These are phyloP conservation scores for Ambrosiella xylebori DNA, from an alignment of 2,329 filamentous ascomycete species.

Conservation along the genomic window DNA sequence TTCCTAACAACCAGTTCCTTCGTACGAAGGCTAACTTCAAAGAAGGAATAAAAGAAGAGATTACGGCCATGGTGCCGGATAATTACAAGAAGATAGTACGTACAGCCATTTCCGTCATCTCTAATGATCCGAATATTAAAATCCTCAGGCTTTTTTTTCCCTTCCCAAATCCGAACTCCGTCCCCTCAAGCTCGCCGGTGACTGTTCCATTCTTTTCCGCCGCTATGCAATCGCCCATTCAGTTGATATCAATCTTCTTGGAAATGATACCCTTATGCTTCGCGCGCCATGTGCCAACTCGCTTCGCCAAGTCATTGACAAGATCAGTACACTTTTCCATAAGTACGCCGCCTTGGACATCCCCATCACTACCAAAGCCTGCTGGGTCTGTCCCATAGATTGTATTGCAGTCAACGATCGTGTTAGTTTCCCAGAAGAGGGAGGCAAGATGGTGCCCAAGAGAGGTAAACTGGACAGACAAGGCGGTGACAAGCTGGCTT, in stretches of 20 bases:
- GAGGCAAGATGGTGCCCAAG: neutral
- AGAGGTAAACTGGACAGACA: neutral
- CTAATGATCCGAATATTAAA: neutral
- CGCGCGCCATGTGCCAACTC: neutral
- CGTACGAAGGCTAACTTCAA: neutral
- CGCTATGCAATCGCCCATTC: neutral
- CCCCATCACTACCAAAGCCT: neutral
- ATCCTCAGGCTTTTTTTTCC: neutral
- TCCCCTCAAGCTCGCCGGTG: neutral
- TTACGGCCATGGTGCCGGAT: neutral
- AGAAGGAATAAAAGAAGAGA: neutral
- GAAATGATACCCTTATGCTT: neutral
- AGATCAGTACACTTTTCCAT: neutral
- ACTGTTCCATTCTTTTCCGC: neutral
- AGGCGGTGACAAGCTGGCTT: neutral
- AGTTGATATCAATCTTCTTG: neutral
- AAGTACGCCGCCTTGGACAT: neutral
- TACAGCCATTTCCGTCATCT: neutral
- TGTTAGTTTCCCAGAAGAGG: neutral
- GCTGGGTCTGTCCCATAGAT: neutral
- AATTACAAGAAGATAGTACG: neutral
- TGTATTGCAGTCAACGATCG: neutral
- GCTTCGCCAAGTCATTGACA: neutral
- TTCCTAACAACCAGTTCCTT: neutral
- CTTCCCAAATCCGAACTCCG: neutral